Evolutionary conservation across 176 grass and related monocot species (phyloP).

Genomic region (Juncus inflexus): DNA sequence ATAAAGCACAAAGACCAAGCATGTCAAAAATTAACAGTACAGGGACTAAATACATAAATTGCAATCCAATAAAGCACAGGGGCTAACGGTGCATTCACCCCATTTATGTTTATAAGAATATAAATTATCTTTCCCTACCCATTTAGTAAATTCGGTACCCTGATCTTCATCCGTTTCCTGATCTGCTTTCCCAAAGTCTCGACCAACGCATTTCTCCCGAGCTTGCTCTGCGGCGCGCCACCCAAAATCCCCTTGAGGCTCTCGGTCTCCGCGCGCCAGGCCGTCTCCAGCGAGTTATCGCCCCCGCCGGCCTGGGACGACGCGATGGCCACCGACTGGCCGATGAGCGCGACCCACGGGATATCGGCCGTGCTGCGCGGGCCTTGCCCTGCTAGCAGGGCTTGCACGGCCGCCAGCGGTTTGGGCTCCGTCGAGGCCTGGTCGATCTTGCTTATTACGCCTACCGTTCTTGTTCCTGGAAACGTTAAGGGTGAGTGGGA

Average conservation of each 20-base stretch:
- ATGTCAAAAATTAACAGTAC: slow-evolving; percentile 16
- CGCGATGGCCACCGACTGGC: slow-evolving; percentile 52
- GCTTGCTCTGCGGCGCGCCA: slow-evolving; percentile 57
- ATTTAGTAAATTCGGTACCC: slow-evolving; percentile 62
- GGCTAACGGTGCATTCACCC: slow-evolving; percentile 16
- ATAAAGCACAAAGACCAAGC: too few relatives aligned
- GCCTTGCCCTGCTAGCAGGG: slow-evolving; percentile 57
- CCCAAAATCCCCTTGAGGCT: slow-evolving; percentile 60
- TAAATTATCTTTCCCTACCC: slow-evolving; percentile 43
- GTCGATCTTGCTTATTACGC: slow-evolving; percentile 81
- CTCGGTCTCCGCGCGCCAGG: slow-evolving; percentile 66
- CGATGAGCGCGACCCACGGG: slow-evolving; percentile 66
- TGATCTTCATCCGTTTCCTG: slow-evolving; percentile 45
- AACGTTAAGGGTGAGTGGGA: slow-evolving; percentile 14
- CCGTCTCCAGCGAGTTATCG: slow-evolving; percentile 65
- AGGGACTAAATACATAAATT: too few relatives aligned
- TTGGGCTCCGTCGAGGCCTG: slow-evolving; percentile 69
- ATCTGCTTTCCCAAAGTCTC: slow-evolving; percentile 79
- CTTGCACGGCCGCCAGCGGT: slow-evolving; percentile 65
- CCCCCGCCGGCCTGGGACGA: slow-evolving; percentile 46
- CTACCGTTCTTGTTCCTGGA: slow-evolving; percentile 79
- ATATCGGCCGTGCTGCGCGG: slow-evolving; percentile 64
- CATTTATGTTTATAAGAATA: slow-evolving; percentile 9
- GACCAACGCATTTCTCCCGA: slow-evolving; percentile 71
- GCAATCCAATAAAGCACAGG: background rate